Percentiles rank a stretch among this genome's conserved stretches.
Conservation (phyloP, 176 grass and related monocot species). For the Triticum timopheevii region DNA sequence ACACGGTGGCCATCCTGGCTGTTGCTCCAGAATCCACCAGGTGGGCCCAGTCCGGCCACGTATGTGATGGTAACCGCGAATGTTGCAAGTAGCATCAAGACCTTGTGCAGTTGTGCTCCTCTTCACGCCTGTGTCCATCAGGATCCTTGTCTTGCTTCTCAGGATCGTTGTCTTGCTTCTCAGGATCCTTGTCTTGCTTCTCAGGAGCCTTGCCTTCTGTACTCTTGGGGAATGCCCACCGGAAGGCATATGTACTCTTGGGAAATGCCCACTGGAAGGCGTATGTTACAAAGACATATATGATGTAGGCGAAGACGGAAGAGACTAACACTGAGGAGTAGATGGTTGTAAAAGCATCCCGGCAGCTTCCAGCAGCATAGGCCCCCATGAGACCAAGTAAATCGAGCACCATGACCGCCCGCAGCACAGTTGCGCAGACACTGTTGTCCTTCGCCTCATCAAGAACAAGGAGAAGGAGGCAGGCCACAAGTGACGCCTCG, state of each 20-base stretch:
- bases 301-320: not conserved
- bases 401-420: not conserved
- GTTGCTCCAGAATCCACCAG: slow-evolving; percentile 21
- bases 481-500: slow-evolving; percentile 16
- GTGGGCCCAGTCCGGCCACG: slow-evolving; percentile 27
- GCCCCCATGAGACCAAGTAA: slow-evolving; percentile 11
- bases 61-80: slow-evolving; percentile 31
- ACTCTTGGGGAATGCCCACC: no score
- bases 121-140: not conserved
- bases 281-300: no score
- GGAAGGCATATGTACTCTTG: no score
- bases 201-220: not conserved
- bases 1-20: not conserved
- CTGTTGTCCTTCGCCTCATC: not conserved
- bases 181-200: not conserved
- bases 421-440: not conserved
- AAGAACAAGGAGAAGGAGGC: slow-evolving; percentile 34
- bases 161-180: not conserved
- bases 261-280: no score
- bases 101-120: not conserved
- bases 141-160: not conserved
- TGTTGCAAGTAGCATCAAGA: slow-evolving; percentile 29
- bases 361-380: not conserved
- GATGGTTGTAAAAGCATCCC: not conserved
- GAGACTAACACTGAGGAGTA: not conserved